Conservation (phyloP, 805 yeast genomes). For the Pichia phayaonensis region DNA sequence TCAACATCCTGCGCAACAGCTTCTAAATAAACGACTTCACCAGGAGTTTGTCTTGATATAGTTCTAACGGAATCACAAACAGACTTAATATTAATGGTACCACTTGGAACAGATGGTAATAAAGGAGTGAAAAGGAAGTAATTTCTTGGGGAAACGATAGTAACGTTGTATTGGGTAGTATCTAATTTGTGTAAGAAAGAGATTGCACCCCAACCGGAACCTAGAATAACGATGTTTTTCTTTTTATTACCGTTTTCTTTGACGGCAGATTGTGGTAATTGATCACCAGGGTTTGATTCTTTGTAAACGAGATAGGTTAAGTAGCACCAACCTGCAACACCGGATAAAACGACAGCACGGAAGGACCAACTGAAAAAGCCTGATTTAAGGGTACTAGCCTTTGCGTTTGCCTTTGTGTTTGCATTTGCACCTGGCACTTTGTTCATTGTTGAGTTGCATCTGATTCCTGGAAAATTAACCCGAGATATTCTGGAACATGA, state of each 20-base stretch:
- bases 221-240: slow-evolving; percentile 72
- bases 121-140: slow-evolving; percentile 94
- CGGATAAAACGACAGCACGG: slow-evolving; percentile 43
- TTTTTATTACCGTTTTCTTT: slow-evolving; percentile 46
- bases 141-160: slow-evolving; percentile 89
- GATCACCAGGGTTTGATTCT: slow-evolving; percentile 55
- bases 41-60: slow-evolving; percentile 66
- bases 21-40: slow-evolving; percentile 77
- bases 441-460: neutral
- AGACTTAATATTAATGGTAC: slow-evolving; percentile 83
- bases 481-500: neutral
- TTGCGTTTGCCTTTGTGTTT: neutral
- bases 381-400: slow-evolving; percentile 5
- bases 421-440: neutral
- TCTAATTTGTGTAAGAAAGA: slow-evolving; percentile 79
- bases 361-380: slow-evolving; percentile 35
- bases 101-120: slow-evolving; percentile 91
- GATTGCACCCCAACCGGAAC: slow-evolving; percentile 94
- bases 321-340: slow-evolving; percentile 47
- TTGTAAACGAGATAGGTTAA: slow-evolving; percentile 54
- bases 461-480: neutral
- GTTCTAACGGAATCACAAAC: slow-evolving; percentile 90
- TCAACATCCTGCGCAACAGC: slow-evolving; percentile 87
- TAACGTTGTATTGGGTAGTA: slow-evolving; percentile 79
- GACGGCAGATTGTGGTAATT: slow-evolving; percentile 46